Conservation (phyloP, 139 green algal species). For the Nannochloris sp. region DNA sequence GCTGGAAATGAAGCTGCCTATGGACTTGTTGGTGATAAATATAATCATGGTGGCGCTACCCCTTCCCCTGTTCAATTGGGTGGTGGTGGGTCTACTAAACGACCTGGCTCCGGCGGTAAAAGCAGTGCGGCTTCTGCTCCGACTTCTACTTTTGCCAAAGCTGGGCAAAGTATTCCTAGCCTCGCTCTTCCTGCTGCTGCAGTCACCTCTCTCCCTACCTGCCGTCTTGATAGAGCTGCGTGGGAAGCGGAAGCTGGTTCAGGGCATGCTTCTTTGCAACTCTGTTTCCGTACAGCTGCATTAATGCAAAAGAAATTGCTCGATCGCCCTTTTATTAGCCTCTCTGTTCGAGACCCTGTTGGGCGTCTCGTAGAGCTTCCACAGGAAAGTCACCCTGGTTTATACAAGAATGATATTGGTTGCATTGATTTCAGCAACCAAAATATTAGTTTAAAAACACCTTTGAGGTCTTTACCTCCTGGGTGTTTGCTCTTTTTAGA, state of each 20-base stretch:
- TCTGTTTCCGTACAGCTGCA: conserved; percentile 6
- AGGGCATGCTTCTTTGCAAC: conserved; percentile 6
- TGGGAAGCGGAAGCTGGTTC: not conserved
- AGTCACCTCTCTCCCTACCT: too few relatives aligned
- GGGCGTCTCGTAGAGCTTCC: conserved; percentile 26
- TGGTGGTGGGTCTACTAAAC: too few relatives aligned
- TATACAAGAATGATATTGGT: conserved; percentile 9
- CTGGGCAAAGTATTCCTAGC: not conserved
- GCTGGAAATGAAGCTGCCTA: not conserved
- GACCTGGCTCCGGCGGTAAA: not conserved
- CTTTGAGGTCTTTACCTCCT: not conserved
- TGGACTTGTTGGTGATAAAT: not conserved
- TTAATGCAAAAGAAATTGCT: conserved; percentile 30
- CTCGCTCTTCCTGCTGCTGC: not conserved
- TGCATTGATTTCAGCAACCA: conserved; percentile 21
- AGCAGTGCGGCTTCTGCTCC: too few relatives aligned
- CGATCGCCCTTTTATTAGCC: conserved; percentile 36
- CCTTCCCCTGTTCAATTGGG: too few relatives aligned
- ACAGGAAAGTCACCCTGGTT: conserved; percentile 30
- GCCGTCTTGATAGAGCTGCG: not conserved
- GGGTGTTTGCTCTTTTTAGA: conserved; percentile 31
- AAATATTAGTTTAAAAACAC: conserved; percentile 14
- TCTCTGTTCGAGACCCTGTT: conserved; percentile 21
- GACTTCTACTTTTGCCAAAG: not conserved
- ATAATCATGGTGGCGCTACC: not conserved